Conservation (phyloP, 306 rosid genomes). For the Acacia melanoxylon region DNA sequence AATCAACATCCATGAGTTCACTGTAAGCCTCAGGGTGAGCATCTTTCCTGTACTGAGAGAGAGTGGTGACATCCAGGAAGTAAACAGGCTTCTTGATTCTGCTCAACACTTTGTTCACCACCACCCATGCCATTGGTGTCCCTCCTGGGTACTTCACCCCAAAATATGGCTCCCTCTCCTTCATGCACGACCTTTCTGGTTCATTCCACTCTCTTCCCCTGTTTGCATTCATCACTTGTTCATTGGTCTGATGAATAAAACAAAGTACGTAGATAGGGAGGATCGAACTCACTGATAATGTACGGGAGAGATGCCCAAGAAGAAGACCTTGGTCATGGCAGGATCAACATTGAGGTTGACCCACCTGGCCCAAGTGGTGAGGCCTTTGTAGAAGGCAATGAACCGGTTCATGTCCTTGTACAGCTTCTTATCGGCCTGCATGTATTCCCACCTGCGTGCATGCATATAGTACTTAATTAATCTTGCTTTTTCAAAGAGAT, state of each 20-base stretch:
- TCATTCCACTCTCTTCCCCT: conserved; percentile 93
- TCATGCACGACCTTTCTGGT: conserved; percentile 72
- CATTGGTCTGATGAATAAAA: neutral
- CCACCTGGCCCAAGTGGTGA: conserved; percentile 89
- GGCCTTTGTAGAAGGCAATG: conserved; percentile 75
- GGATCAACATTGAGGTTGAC: conserved; percentile 64
- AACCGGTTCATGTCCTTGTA: conserved; percentile 83
- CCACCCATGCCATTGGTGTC: conserved; percentile 73
- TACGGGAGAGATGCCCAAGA: conserved; percentile 87
- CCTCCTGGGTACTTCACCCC: conserved; percentile 88
- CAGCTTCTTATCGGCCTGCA: conserved; percentile 52
- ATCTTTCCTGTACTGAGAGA: conserved; percentile 84
- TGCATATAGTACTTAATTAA: too few relatives aligned
- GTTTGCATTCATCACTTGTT: neutral
- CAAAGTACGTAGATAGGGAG: too few relatives aligned
- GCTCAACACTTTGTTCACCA: conserved; percentile 75
- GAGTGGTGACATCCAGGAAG: conserved; percentile 71
- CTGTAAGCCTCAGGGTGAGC: conserved; percentile 82
- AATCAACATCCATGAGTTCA: conserved; percentile 55
- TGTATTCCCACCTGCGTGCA: conserved; percentile 72
- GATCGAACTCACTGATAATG: conserved; percentile 68
- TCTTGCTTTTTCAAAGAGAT: neutral
- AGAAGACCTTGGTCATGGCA: conserved; percentile 79
- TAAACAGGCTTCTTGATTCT: conserved; percentile 67
- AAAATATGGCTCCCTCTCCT: conserved; percentile 60